These are phyloP conservation scores for Malus asiatica DNA, from an alignment of 306 rosid species.

Conservation along the genomic window DNA sequence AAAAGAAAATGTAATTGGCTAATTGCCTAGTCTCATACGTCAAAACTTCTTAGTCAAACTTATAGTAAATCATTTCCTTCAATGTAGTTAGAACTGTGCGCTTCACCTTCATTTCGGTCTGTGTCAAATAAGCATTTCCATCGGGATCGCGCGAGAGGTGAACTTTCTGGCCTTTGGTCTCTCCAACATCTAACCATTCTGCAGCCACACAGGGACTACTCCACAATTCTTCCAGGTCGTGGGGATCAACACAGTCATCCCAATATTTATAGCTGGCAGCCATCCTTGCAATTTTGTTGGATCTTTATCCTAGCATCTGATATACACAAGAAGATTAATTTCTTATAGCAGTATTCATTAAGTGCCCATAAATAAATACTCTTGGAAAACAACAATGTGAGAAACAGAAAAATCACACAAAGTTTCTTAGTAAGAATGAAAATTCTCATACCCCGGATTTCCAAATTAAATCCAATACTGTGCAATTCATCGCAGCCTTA, in stretches of 20 bases:
- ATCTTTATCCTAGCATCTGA: constrained; percentile 15
- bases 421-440: not conserved
- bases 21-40: not conserved
- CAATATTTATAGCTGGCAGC: constrained; percentile 51
- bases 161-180: constrained; percentile 50
- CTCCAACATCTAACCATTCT: constrained; percentile 90
- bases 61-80: not conserved
- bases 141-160: constrained; percentile 94
- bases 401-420: not conserved
- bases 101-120: constrained; percentile 78
- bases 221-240: constrained; percentile 86
- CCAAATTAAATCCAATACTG: not conserved
- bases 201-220: constrained; percentile 43
- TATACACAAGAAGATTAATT: not conserved
- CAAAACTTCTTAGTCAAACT: not conserved
- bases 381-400: not conserved
- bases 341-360: not conserved
- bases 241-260: constrained; percentile 64
- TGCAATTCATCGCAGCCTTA: not conserved
- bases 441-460: not conserved
- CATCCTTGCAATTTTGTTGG: constrained; percentile 34
- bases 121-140: constrained; percentile 81
- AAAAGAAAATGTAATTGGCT: not conserved
- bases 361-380: not conserved
- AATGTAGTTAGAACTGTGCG: not conserved